Evolutionary conservation across 2,329 filamentous ascomycete genomes (phyloP), one percentile per base, ranked within the genome.

Genomic region (Hypomyces perniciosus): DNA sequence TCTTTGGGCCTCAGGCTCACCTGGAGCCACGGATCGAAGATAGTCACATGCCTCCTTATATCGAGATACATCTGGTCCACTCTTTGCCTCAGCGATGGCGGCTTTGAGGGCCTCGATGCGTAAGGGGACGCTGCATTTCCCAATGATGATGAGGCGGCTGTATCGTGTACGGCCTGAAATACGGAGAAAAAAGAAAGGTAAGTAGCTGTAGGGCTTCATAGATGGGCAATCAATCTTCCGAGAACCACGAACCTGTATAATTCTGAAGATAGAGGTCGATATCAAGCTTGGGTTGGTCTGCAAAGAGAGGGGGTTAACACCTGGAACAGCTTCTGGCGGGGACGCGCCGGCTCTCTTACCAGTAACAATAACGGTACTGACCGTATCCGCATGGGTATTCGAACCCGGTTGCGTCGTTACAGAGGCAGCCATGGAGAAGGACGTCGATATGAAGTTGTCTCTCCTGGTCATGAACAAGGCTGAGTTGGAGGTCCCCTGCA

Each of bases 191-290:
- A 47, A 12, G 26, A n/a, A 27, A 2, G 20, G 20, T 20, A 26
- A 34, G 13, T 27, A 6, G 37, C 8, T 6, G 20, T 5, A 12
- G 9, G 29, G 9, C 12, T 8, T 12, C 5, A 37, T 8, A 4
- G 10, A n/a, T n/a, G 33, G 1, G 20, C 28, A 6, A 5, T 2
- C 8, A 40, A 34, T 7, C 34, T 13, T 9, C 28, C 29, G 37
- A 42, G 30, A 8, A 33, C 43, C 5, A 58, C 72, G 42, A 71
- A 91, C 91, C 90, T 65, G 76, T 78, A 69, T 97, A 99, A 65
- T 96, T 95, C 58, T 85, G 79, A 45, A 96, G 86, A 68, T 96
- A 97, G 35, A 86, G 81, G 54, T 96, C 90, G 39, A 99, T 79
- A 62, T 97, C 93, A 59, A 97, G 85, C 65, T 92, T 96, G 8